Base-by-base conservation (phyloP, 2,329 filamentous ascomycete species). In the Alternaria conjuncta region DNA sequence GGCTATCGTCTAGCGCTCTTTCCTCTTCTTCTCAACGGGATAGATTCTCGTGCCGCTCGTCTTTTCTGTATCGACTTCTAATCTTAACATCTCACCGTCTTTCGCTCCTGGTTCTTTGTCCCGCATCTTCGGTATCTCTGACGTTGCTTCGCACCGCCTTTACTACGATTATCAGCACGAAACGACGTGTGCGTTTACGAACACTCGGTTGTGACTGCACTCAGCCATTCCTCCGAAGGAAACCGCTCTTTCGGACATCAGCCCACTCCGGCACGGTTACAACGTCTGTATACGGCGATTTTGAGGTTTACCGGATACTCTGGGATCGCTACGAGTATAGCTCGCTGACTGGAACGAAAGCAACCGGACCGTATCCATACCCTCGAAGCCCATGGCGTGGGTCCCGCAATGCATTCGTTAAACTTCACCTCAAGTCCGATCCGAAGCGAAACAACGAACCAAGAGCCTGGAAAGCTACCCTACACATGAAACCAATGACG, bases 391-490 rank as follows among this genome's bases (percentile, higher is more conserved):
- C 55, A 69, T 69, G 66, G 65, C 59, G 28, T 65, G 41, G 46
- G 45, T 43, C 21, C 30, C 55, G 62, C 63, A 45, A 73, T 73
- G 71, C 57, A 64, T 65, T 58, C 56, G 66, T 43, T 69, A 68
- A 63, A 44, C 50, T 49, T 43, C 36, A 23, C 46, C 62, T 44
- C 60, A 50, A 60, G 61, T 59, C 57, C 47, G 54, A 60, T 43
- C 49, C 60, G 58, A 59, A 65, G 32, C 36, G 51, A 53, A 28
- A 43, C 36, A 57, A 47, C 61, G 36, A 61, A 67, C 65, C 58
- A 64, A 44, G 43, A 55, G 30, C 44, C 49, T n/a, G 51, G 32
- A 50, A 53, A 54, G 30, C 20, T 49, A 15, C n/a, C 18, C 44
- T 25, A 28, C 25, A 50, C 32, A 41, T 67, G 61, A 59, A 43